Evolutionary conservation across 345 rosid species (phyloP).

Genomic region (Murraya paniculata): DNA sequence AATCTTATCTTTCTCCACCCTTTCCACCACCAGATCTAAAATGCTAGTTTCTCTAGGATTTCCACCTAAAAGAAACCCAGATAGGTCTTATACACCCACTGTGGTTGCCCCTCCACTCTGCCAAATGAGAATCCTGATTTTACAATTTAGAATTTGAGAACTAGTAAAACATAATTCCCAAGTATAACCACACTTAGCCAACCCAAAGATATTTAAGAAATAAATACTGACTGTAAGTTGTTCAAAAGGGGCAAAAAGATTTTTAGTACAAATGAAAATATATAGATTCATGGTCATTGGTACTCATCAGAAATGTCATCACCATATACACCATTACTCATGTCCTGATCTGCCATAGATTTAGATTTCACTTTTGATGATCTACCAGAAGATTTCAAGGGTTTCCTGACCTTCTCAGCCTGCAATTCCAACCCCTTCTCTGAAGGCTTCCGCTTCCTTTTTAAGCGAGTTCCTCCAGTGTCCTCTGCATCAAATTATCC

Average conservation of each 20-base stretch:
- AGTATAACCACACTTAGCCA: not conserved
- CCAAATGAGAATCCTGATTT: not conserved
- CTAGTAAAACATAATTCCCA: not conserved
- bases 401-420: slow-evolving; percentile 86
- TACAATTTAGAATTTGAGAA: not conserved
- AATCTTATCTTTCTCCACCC: not conserved
- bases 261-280: not conserved
- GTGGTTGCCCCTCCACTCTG: not conserved
- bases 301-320: slow-evolving; percentile 52
- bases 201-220: not conserved
- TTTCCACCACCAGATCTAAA: not conserved
- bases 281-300: slow-evolving; percentile 6
- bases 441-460: slow-evolving; percentile 86
- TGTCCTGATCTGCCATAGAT: slow-evolving; percentile 50
- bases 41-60: not conserved
- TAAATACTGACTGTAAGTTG: not conserved
- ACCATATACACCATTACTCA: slow-evolving; percentile 44
- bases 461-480: slow-evolving; percentile 65
- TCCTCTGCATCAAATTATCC: slow-evolving; percentile 55
- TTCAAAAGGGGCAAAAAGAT: not conserved
- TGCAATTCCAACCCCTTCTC: slow-evolving; percentile 95
- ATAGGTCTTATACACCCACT: not conserved
- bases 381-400: slow-evolving; percentile 54
- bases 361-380: slow-evolving; percentile 54
- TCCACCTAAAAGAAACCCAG: not conserved